phyloP scores from a whole-genome alignment of 1,284 basidiomycete species.

The Rhodotorula sp. region DNA sequence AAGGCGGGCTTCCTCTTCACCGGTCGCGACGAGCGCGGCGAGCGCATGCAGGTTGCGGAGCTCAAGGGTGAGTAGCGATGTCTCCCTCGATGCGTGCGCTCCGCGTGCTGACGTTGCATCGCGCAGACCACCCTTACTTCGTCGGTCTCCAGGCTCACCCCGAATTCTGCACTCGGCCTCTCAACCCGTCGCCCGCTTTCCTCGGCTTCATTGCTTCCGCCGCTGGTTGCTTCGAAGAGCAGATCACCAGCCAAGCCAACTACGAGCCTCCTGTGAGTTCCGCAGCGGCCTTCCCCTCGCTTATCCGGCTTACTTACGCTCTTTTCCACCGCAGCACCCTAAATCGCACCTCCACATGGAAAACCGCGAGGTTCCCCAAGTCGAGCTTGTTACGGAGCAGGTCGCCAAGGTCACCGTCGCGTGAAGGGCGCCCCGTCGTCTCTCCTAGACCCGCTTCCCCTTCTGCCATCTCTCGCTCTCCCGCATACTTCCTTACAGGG shows the following conservation, averaged over 20 bases:
- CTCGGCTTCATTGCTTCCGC: slow-evolving; percentile 92
- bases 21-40: slow-evolving; percentile 91
- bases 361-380: slow-evolving; percentile 19
- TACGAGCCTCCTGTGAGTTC: slow-evolving; percentile 53
- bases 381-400: slow-evolving; percentile 24
- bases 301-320: background rate
- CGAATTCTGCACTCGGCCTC: slow-evolving; percentile 96
- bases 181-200: slow-evolving; percentile 97
- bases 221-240: slow-evolving; percentile 72
- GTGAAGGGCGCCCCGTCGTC: background rate
- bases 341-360: slow-evolving; percentile 36
- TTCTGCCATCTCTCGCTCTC: background rate
- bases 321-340: slow-evolving; percentile 17
- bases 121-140: slow-evolving; percentile 87
- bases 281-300: background rate
- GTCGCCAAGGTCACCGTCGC: slow-evolving; percentile 15
- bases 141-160: slow-evolving; percentile 95
- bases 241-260: slow-evolving; percentile 65
- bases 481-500: background rate
- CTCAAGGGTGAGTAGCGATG: slow-evolving; percentile 62
- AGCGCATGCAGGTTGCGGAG: slow-evolving; percentile 97
- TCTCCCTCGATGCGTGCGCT: background rate
- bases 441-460: background rate
- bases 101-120: background rate
- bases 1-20: slow-evolving; percentile 76